phyloP scores from a whole-genome alignment of 768 basidiomycete genomes.

The Neoboletus brunneissimus region DNA sequence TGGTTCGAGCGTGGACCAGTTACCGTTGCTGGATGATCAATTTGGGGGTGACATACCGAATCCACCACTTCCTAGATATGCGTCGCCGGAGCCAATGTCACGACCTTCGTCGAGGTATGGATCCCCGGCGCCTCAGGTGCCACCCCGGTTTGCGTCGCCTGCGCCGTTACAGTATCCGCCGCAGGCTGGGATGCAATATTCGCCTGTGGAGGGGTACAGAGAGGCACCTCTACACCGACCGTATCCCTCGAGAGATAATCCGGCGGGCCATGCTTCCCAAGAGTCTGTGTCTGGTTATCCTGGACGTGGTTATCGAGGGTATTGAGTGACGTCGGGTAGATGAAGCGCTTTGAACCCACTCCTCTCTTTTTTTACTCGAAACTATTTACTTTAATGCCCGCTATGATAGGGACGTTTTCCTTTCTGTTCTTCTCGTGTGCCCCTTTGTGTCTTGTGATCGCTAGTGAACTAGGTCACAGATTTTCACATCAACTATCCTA shows the following conservation, averaged over 20 bases:
- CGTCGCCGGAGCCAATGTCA: conserved; percentile 16
- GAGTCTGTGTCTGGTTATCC: conserved; percentile 26
- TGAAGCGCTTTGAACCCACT: no score
- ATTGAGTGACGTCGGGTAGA: not conserved
- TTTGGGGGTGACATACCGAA: conserved; percentile 6
- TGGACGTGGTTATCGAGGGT: conserved; percentile 31
- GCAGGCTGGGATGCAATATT: conserved; percentile 24
- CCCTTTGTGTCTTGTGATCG: not conserved
- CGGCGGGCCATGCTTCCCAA: conserved; percentile 9
- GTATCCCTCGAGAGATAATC: conserved; percentile 25
- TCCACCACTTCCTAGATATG: conserved; percentile 28
- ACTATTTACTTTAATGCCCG: conserved; percentile 10
- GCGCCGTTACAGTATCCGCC: conserved; percentile 42
- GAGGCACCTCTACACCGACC: conserved; percentile 68
- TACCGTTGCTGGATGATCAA: conserved; percentile 51
- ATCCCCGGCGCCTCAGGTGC: conserved; percentile 29
- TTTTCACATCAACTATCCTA: not conserved
- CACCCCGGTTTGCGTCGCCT: conserved; percentile 32
- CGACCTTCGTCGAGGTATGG: conserved; percentile 28
- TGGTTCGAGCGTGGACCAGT: conserved; percentile 48
- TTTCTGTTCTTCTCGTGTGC: not conserved
- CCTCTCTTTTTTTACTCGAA: not conserved
- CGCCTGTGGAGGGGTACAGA: conserved; percentile 39
- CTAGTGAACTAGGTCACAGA: not conserved
- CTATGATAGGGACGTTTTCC: conserved; percentile 4